Evolutionary conservation across 306 rosid genomes (phyloP).

Genomic region (Morella rubra): DNA sequence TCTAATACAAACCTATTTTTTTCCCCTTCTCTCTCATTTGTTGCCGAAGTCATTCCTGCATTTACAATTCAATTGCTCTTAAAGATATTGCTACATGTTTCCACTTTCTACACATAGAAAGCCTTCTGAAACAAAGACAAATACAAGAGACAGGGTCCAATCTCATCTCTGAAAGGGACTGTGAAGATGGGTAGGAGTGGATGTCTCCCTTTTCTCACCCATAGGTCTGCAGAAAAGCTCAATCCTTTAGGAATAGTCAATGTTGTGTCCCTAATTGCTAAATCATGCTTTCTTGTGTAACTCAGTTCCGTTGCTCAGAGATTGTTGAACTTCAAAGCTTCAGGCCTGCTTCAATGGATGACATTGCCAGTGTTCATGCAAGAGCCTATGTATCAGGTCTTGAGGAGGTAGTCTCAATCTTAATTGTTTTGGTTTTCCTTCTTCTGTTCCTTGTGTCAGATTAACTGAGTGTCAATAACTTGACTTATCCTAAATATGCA

Average conservation of each 20-base stretch:
- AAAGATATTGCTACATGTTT: too few relatives aligned
- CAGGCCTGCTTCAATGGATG: slow-evolving; percentile 73
- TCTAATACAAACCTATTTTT: not conserved
- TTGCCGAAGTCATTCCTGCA: not conserved
- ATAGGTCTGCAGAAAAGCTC: not conserved
- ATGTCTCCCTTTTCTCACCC: not conserved
- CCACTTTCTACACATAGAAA: not conserved
- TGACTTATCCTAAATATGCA: not conserved
- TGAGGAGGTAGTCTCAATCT: slow-evolving; percentile 62
- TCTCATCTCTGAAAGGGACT: not conserved
- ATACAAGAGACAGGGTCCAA: not conserved
- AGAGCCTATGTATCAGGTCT: slow-evolving; percentile 74
- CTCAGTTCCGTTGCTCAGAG: slow-evolving; percentile 77
- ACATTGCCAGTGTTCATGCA: slow-evolving; percentile 81
- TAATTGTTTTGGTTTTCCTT: not conserved
- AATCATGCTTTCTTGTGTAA: slow-evolving; percentile 19
- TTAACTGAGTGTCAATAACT: not conserved
- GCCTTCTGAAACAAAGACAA: not conserved
- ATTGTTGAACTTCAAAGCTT: slow-evolving; percentile 63
- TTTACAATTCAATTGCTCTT: not conserved
- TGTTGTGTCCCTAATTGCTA: slow-evolving; percentile 6
- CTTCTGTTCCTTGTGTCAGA: slow-evolving; percentile 13
- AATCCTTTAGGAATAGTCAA: not conserved
- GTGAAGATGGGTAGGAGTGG: not conserved
- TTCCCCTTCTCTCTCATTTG: not conserved